Conservation (phyloP, 805 yeast species). For the Ogataea trehaloabstinens region DNA sequence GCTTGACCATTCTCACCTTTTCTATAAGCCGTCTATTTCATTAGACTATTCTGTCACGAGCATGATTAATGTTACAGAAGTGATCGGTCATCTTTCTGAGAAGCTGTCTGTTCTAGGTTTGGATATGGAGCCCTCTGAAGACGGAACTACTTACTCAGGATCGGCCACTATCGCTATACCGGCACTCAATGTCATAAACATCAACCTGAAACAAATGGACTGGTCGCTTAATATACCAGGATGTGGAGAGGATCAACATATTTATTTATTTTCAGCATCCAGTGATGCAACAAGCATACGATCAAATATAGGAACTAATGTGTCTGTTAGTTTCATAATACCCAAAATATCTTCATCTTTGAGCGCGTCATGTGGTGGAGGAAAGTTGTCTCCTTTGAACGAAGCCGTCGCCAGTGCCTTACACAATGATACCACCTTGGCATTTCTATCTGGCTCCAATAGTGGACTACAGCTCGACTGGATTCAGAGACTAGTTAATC, state of each 20-base stretch:
- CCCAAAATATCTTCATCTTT: constrained; percentile 10
- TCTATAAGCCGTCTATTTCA: neutral
- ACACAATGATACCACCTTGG: constrained; percentile 1
- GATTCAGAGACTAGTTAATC: constrained; percentile 7
- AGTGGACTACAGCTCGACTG: constrained; percentile 5
- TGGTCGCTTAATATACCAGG: constrained; percentile 10
- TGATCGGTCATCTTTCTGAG: constrained; percentile 2
- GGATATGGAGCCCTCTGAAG: constrained; percentile 1
- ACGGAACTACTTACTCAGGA: constrained; percentile 5
- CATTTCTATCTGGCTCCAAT: constrained; percentile 7
- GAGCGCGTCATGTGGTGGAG: constrained; percentile 6
- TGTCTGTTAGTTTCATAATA: constrained; percentile 6
- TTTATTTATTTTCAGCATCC: neutral
- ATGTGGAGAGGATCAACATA: constrained; percentile 1
- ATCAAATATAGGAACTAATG: neutral
- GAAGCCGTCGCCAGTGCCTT: constrained; percentile 1
- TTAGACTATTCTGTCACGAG: neutral
- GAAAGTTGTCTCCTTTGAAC: constrained; percentile 11
- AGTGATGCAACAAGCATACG: neutral
- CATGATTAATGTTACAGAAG: neutral
- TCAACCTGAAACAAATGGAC: constrained; percentile 3
- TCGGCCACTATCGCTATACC: neutral
- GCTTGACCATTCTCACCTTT: neutral
- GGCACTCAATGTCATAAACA: neutral
- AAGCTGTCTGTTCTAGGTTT: neutral